Percentiles rank a stretch among this genome's conserved stretches.
phyloP scores from a whole-genome alignment of 1,284 basidiomycete species.

The Trametes pubescens region DNA sequence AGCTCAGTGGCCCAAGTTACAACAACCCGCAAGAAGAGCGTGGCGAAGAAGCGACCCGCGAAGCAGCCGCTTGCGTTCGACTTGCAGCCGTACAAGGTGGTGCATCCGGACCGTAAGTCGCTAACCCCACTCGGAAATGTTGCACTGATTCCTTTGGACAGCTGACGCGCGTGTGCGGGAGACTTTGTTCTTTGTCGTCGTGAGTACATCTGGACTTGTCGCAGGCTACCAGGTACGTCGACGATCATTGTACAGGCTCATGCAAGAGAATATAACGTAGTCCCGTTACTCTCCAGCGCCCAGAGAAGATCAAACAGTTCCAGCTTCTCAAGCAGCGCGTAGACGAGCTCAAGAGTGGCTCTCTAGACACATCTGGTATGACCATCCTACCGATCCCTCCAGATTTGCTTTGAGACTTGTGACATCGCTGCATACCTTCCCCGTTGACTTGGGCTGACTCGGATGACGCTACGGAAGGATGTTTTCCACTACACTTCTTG shows the following conservation, averaged over 20 bases:
- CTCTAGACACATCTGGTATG: constrained; percentile 39
- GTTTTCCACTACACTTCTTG: too few species aligned
- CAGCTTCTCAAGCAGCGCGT: constrained; percentile 38
- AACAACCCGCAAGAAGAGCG: not conserved
- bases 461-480: too few species aligned
- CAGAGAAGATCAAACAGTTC: constrained; percentile 44
- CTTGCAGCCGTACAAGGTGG: constrained; percentile 61
- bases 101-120: constrained; percentile 36
- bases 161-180: constrained; percentile 42
- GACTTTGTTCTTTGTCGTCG: constrained; percentile 71
- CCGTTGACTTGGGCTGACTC: not conserved
- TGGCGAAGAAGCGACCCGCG: not conserved
- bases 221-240: constrained; percentile 63
- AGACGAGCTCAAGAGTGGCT: constrained; percentile 35
- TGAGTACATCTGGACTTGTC: constrained; percentile 74
- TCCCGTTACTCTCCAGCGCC: constrained; percentile 32
- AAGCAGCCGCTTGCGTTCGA: constrained; percentile 33
- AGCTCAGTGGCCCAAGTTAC: not conserved
- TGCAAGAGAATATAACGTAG: not conserved
- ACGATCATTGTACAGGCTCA: too few species aligned
- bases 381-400: constrained; percentile 21
- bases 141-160: not conserved
- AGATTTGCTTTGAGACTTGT: not conserved
- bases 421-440: too few species aligned
- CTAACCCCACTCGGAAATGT: constrained; percentile 4